Percentiles rank a stretch among this genome's conserved stretches.
Conservation (phyloP, 2,329 filamentous ascomycete genomes). For the Ophiocordyceps camponoti-floridani region DNA sequence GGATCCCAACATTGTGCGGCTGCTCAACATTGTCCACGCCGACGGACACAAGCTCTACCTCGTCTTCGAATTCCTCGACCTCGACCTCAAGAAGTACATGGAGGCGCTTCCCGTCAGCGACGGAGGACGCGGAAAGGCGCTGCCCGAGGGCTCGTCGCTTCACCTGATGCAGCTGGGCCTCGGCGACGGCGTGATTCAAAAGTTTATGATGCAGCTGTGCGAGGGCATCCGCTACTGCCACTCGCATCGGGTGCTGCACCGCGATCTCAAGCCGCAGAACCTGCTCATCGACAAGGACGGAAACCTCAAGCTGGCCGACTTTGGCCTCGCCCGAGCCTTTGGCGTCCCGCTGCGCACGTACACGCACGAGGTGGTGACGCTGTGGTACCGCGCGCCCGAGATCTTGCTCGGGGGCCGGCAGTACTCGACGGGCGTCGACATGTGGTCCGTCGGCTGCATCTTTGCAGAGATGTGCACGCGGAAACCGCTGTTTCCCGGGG, state of each 20-base stretch:
- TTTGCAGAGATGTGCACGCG: constrained; percentile 94
- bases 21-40: constrained; percentile 85
- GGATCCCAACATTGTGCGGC: constrained; percentile 73
- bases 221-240: constrained; percentile 79
- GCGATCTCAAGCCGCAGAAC: too few relatives aligned
- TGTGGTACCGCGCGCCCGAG: constrained; percentile 86
- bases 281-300: constrained; percentile 70
- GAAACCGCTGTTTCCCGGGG: constrained; percentile 81
- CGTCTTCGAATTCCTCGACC: constrained; percentile 79
- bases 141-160: constrained; percentile 57
- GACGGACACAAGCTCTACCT: constrained; percentile 92
- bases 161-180: constrained; percentile 51
- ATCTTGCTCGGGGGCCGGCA: constrained; percentile 80
- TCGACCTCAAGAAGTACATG: constrained; percentile 94
- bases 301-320: too few relatives aligned
- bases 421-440: constrained; percentile 87
- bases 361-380: constrained; percentile 85
- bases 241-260: constrained; percentile 72
- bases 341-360: constrained; percentile 83
- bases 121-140: constrained; percentile 67
- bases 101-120: constrained; percentile 71
- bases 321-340: constrained; percentile 76
- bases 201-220: constrained; percentile 81
- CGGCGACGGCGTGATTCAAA: constrained; percentile 68
- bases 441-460: constrained; percentile 91